phyloP scores from a whole-genome alignment of 2,329 filamentous ascomycete species.

The Aureobasidium sp. region DNA sequence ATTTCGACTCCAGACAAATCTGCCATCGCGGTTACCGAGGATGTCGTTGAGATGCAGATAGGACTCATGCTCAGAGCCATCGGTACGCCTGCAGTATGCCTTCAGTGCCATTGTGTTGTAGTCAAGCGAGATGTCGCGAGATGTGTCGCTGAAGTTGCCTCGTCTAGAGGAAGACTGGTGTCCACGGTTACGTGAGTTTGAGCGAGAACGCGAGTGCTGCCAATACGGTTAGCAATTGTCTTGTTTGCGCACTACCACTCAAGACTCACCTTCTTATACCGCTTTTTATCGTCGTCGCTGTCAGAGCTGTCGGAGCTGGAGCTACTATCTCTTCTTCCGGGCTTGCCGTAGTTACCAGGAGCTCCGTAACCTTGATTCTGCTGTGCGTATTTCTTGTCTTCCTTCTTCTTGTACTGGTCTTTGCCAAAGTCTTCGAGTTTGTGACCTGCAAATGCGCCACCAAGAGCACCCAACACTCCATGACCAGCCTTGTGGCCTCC shows the following conservation, averaged over 20 bases:
- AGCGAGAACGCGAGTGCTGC: conserved; percentile 4
- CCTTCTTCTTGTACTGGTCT: conserved; percentile 44
- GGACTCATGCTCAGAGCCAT: conserved; percentile 37
- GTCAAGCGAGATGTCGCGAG: conserved; percentile 36
- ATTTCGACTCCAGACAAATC: conserved; percentile 38
- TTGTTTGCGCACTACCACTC: background rate
- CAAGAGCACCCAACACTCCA: conserved; percentile 63
- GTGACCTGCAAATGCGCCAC: conserved; percentile 61
- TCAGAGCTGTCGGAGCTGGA: conserved; percentile 17
- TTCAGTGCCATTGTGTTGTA: conserved; percentile 36
- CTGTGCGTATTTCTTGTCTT: conserved; percentile 24
- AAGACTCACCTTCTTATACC: conserved; percentile 2
- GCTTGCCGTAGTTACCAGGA: conserved; percentile 13
- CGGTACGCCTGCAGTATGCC: conserved; percentile 36
- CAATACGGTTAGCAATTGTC: background rate
- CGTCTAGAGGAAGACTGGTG: conserved; percentile 20
- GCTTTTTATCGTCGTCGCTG: conserved; percentile 16
- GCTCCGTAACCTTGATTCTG: conserved; percentile 3
- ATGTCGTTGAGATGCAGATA: conserved; percentile 42
- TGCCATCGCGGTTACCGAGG: conserved; percentile 42
- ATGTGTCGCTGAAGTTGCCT: conserved; percentile 45
- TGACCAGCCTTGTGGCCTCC: conserved; percentile 63
- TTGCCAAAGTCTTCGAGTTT: conserved; percentile 62
- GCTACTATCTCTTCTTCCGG: conserved; percentile 10
- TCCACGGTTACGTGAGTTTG: conserved; percentile 3